Conservation (phyloP, 1,284 basidiomycete genomes). For the Apiotrichum veenhuisii region DNA sequence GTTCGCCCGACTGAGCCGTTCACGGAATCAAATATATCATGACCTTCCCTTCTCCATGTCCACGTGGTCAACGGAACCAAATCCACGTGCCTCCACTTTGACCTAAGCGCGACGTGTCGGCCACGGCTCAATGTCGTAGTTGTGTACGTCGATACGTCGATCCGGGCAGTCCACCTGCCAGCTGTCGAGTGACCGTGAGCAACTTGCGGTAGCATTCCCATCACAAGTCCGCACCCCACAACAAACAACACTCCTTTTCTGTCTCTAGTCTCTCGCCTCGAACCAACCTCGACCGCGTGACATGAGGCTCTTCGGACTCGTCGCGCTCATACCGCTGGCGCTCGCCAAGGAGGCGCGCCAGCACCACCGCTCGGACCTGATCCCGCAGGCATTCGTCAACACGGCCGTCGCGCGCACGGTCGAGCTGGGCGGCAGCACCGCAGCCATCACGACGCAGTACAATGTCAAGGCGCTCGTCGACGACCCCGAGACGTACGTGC, state of each 20-base stretch:
- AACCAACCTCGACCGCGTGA: neutral
- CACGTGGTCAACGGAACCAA: too few relatives aligned
- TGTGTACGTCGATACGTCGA: neutral
- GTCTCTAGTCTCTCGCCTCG: neutral
- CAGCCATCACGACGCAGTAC: constrained; percentile 81
- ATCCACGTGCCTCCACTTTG: too few relatives aligned
- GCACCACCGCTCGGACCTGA: constrained; percentile 9
- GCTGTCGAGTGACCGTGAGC: too few relatives aligned
- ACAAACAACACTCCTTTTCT: neutral
- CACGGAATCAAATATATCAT: too few relatives aligned
- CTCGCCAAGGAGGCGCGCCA: constrained; percentile 1
- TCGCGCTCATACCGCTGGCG: constrained; percentile 7
- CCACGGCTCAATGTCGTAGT: neutral
- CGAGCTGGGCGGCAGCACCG: constrained; percentile 80
- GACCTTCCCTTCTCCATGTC: too few relatives aligned
- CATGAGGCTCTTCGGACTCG: constrained; percentile 12
- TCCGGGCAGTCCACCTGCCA: too few relatives aligned
- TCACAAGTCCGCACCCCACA: too few relatives aligned
- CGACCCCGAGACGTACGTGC: constrained; percentile 62
- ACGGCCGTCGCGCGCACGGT: constrained; percentile 77
- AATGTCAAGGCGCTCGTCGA: constrained; percentile 69
- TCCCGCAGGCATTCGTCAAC: constrained; percentile 64
- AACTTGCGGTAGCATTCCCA: too few relatives aligned
- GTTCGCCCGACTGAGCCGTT: too few relatives aligned
- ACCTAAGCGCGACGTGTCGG: too few relatives aligned